Evolutionary conservation across 768 basidiomycete species (phyloP).

Genomic region (Podaxis sp.): DNA sequence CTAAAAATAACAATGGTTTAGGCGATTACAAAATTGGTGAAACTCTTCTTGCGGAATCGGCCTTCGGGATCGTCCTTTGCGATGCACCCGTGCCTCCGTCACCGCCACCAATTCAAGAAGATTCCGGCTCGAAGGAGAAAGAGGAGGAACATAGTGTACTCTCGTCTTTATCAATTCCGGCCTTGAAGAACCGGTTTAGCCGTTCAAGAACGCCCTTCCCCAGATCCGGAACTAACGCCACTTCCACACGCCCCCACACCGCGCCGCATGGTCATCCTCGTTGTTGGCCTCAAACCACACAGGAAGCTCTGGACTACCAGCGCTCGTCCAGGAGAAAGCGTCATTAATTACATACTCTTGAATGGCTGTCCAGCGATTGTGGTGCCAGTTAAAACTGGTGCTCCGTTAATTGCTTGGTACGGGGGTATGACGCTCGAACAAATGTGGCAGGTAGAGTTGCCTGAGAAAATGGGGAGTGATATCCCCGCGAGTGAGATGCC

Average conservation of each 20-base stretch:
- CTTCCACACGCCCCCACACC: constrained; percentile 43
- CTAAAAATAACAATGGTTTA: constrained; percentile 21
- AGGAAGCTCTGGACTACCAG: constrained; percentile 58
- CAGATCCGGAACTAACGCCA: constrained; percentile 43
- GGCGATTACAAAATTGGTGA: constrained; percentile 65
- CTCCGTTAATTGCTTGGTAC: constrained; percentile 68
- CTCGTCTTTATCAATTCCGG: constrained; percentile 33
- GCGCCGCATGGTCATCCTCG: constrained; percentile 55
- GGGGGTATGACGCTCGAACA: constrained; percentile 55
- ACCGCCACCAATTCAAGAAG: constrained; percentile 21
- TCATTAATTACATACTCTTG: constrained; percentile 59
- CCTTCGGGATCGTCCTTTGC: constrained; percentile 49
- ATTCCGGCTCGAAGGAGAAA: constrained; percentile 15
- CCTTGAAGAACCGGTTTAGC: constrained; percentile 43
- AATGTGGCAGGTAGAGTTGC: constrained; percentile 52
- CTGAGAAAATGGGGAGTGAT: constrained; percentile 30
- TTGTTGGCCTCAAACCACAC: constrained; percentile 63
- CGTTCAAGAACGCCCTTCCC: constrained; percentile 54
- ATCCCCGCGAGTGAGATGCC: not conserved
- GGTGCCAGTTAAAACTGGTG: constrained; percentile 57
- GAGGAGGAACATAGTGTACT: constrained; percentile 16
- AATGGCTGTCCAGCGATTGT: constrained; percentile 63
- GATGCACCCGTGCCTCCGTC: constrained; percentile 26
- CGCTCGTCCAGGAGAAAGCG: constrained; percentile 59
- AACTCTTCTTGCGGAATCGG: constrained; percentile 56